phyloP scores from a whole-genome alignment of 2,329 filamentous ascomycete species.

The Ceratocystis papillata region DNA sequence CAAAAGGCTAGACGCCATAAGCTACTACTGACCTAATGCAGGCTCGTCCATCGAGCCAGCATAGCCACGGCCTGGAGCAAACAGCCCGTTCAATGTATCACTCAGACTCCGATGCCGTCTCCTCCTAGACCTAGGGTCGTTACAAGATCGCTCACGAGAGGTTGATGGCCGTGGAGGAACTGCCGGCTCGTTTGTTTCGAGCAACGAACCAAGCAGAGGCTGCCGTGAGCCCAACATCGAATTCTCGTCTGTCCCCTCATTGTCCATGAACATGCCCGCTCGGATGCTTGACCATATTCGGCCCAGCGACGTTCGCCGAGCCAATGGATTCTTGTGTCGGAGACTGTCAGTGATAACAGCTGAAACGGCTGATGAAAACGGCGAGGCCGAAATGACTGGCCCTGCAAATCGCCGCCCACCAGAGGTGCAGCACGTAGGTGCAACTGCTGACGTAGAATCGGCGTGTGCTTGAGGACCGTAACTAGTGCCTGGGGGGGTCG shows the following conservation, averaged over 20 bases:
- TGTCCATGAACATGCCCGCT: constrained; percentile 45
- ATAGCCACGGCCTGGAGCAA: constrained; percentile 27
- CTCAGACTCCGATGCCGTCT: constrained; percentile 35
- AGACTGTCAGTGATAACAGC: constrained; percentile 48
- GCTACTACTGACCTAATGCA: not conserved
- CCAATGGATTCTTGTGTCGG: constrained; percentile 34
- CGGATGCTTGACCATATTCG: constrained; percentile 42
- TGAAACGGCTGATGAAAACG: constrained; percentile 48
- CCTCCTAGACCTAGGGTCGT: constrained; percentile 24
- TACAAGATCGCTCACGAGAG: constrained; percentile 14
- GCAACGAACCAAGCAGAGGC: constrained; percentile 18
- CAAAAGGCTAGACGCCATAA: not conserved
- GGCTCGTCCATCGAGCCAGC: constrained; percentile 3
- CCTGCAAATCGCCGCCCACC: constrained; percentile 36
- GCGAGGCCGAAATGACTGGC: constrained; percentile 48
- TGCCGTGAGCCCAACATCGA: constrained; percentile 19
- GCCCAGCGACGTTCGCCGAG: constrained; percentile 37
- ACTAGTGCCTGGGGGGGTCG: constrained; percentile 16
- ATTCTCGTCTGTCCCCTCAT: constrained; percentile 33
- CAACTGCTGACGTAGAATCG: constrained; percentile 26
- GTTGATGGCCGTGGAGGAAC: constrained; percentile 17
- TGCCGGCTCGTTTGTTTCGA: constrained; percentile 15
- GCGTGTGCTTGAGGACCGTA: constrained; percentile 25
- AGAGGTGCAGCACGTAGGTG: constrained; percentile 26
- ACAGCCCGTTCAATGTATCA: constrained; percentile 36